Evolutionary conservation across 805 yeast genomes (phyloP), one percentile per base, ranked within the genome.

Genomic region (Suhomyces pyralidae): DNA sequence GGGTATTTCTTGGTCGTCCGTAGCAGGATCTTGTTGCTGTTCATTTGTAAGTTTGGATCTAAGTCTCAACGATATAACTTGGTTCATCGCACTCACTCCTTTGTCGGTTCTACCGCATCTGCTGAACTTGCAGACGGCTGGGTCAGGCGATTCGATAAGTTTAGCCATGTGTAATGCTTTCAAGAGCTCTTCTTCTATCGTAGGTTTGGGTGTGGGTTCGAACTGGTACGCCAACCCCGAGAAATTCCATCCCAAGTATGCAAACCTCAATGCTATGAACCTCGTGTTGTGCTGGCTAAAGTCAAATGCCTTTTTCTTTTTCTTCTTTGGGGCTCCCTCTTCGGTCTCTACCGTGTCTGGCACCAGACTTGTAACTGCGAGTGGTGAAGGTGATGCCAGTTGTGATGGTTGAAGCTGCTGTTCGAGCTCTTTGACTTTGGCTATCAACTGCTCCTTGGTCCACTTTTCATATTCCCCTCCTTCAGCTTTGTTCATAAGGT

Each of bases 61-160:
- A 25, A 93, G 85, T 14, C 76, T 70, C 38, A 94, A 70, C 0
- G 97, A 85, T 5, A 94, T 86, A 2, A 94, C 98, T 68, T 94
- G 99, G 58, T 90, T 88, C 86, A 94, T 82, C 0, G 99, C 99
- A 72, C 97, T 89, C 12, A 93, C 98, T n/a, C 97, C 98, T 58
- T 82, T 83, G 63, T 93, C 98, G 0, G 98, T 93, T 62, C 98
- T 78, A 0, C 98, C 98, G 71, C 98, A 94, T 56, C 97, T 75
- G 58, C 96, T 87, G 66, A 92, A 91, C 12, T 81, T 78, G 63
- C 85, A 88, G 1, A 82, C 84, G 7, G 72, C 72, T 0, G 90
- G 85, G 19, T 81, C 84, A 20, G 79, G 61, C 1, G 82, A 74
- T 8, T 83, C 78, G 9, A 94, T 83, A 55, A 94, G 67, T 57